Evolutionary conservation across 2,329 filamentous ascomycete species (phyloP), one percentile per base, ranked within the genome.

Genomic region (Sporothrix brunneoviolacea): DNA sequence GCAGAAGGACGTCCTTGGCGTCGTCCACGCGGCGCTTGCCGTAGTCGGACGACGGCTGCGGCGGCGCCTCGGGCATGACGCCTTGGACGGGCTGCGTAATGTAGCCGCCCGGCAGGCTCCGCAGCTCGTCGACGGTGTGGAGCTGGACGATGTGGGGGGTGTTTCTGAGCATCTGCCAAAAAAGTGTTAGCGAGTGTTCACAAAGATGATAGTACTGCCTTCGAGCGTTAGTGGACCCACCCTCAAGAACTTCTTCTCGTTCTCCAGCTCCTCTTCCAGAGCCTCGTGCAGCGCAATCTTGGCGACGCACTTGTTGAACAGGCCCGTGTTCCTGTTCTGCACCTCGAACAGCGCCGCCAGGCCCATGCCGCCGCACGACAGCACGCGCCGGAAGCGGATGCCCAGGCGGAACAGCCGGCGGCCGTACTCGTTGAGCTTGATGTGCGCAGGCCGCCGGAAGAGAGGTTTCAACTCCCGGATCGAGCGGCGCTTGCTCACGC

Each of bases 281-380:
- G 10, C 16, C 5, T 19, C n/a, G 1, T 8, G 2, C 15, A 40
- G 32, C 1, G 52, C 38, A 7, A 54, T 35, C 46, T 58, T 58
- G 52, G 48, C 52, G 1, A 55, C 53, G 15, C 45, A 43, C 44
- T 55, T 52, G 50, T 50, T 42, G 42, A 35, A 55, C 42, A 19
- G 47, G 7, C 48, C 45, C 6, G 44, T 36, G 5, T 4, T 13
- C 12, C 37, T 43, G 15, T 47, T 51, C 22, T 36, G 36, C 9
- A 35, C 48, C 40, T 56, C 55, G 27, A 59, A 59, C 13, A 55
- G 42, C 10, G 51, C 46, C 3, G 46, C 43, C 21, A 57, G 9
- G 32, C 53, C 57, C 49, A 52, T 49, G 24, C 54, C 55, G 36
- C 57, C 57, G 5, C 18, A 36, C 6, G 28, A 24, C 8, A 58